Evolutionary conservation across 2,329 filamentous ascomycete species (phyloP).

Genomic region (Lachnum nothofagi): DNA sequence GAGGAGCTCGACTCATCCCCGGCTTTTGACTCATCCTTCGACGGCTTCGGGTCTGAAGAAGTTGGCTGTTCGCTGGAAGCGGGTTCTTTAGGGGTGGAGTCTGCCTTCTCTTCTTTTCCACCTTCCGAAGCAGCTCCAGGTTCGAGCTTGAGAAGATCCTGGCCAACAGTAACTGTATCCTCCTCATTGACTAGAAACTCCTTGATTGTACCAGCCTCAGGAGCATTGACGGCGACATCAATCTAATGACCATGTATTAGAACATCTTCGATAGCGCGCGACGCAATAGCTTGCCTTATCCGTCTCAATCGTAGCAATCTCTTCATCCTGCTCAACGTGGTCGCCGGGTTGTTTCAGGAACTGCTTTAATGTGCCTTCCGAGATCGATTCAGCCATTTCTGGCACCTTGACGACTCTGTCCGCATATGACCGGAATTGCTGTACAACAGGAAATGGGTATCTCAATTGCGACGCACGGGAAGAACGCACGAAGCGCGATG

Average conservation of each 20-base stretch:
- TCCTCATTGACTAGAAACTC: slow-evolving; percentile 89
- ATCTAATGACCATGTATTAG: slow-evolving; percentile 53
- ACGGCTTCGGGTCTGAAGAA: slow-evolving; percentile 38
- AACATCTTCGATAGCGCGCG: neutral
- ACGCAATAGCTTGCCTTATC: slow-evolving; percentile 67
- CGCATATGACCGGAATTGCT: slow-evolving; percentile 61
- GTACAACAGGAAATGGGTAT: slow-evolving; percentile 42
- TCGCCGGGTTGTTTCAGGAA: slow-evolving; percentile 91
- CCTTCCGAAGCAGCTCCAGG: slow-evolving; percentile 60
- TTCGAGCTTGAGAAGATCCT: slow-evolving; percentile 83
- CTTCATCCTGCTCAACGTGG: slow-evolving; percentile 90
- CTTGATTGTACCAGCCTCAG: slow-evolving; percentile 83
- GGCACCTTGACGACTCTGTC: slow-evolving; percentile 89
- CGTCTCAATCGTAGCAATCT: slow-evolving; percentile 97
- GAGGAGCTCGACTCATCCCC: slow-evolving; percentile 38
- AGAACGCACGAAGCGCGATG: slow-evolving; percentile 32
- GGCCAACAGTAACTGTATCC: slow-evolving; percentile 89
- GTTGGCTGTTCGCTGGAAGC: slow-evolving; percentile 53
- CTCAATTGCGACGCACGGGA: slow-evolving; percentile 27
- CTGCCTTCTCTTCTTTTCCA: slow-evolving; percentile 48
- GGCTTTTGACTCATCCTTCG: slow-evolving; percentile 39
- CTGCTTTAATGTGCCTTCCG: slow-evolving; percentile 92
- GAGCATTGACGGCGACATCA: slow-evolving; percentile 92
- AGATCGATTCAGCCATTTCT: slow-evolving; percentile 97
- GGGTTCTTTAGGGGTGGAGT: slow-evolving; percentile 53